Evolutionary conservation across 768 basidiomycete genomes (phyloP), one percentile per base, ranked within the genome.

Genomic region (Collybiopsis luxurians): DNA sequence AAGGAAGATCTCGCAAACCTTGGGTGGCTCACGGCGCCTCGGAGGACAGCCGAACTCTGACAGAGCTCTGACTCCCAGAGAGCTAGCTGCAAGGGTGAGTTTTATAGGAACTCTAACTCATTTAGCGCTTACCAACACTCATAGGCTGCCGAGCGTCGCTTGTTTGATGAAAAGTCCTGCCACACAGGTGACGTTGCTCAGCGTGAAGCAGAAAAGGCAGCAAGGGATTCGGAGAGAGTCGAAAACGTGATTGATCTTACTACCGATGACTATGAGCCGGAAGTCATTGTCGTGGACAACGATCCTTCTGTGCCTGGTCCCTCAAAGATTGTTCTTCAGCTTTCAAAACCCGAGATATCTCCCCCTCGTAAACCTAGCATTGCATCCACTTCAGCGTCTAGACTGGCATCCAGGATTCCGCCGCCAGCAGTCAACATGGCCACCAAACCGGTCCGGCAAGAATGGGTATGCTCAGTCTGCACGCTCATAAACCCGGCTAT

Each of bases 111-210:
- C 31, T 46, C 6, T 56, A 53, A 55, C 27, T 55, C 53, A 55
- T 40, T n/a, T n/a, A n/a, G n/a, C n/a, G 56, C 44, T 58, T 38
- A 28, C n/a, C 42, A 19, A 47, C 21, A 39, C 45, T 49, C 53
- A 12, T 64, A 97, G 94, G 95, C 95, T 48, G 95, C 95, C 0
- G 93, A 95, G 65, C 79, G 88, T 55, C 76, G 95, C 60, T 74
- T 77, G 12, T 72, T 74, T 11, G 94, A 97, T 64, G 87, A 89
- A 63, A 86, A 86, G 64, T 69, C 80, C 0, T 98, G 95, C 60
- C 89, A 79, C 2, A 85, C 81, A 10, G 87, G 85, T 1, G 71
- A 73, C 10, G 47, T 73, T 13, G 85, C 83, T 1, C 69, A 83
- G 60, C 74, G 68, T 2, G 90, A 90, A 67, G 86, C 84, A 1